A percentile compares a stretch with the other conserved stretches of the same genome.
Evolutionary conservation across 306 rosid species (phyloP).

Genomic region (Calophaca sinica): DNA sequence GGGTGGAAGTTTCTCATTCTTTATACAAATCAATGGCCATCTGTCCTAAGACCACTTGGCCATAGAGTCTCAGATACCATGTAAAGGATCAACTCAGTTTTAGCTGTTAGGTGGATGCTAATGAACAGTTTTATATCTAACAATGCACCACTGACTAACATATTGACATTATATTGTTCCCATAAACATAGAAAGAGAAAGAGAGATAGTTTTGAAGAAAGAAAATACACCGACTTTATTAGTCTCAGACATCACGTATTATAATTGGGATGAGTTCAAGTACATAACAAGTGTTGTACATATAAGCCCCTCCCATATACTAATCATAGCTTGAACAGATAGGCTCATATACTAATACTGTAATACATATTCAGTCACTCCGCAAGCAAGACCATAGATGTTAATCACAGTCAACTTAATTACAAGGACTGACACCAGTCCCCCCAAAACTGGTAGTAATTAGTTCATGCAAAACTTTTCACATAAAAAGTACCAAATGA

Average conservation of each 20-base stretch:
- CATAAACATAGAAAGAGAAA: not conserved
- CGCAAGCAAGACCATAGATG: constrained; percentile 2
- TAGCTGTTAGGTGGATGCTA: not conserved
- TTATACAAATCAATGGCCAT: constrained; percentile 6
- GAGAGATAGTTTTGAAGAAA: not conserved
- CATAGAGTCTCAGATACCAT: not conserved
- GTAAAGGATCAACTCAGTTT: constrained; percentile 3
- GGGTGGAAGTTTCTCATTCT: constrained; percentile 4
- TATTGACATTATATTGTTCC: not conserved
- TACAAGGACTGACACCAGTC: constrained; percentile 11
- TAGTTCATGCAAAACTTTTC: constrained; percentile 9
- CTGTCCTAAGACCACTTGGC: not conserved
- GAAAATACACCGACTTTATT: not conserved
- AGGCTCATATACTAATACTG: constrained; percentile 13
- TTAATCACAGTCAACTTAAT: constrained; percentile 1
- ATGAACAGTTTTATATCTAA: constrained; percentile 13
- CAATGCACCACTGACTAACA: not conserved
- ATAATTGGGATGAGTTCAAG: constrained; percentile 4
- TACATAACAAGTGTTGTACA: not conserved
- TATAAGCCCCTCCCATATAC: not conserved
- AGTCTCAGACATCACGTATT: constrained; percentile 4
- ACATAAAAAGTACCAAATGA: constrained; percentile 1
- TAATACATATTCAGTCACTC: constrained; percentile 10
- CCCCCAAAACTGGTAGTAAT: not conserved
- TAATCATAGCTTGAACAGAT: constrained; percentile 22